A percentile compares a stretch with the other conserved stretches of the same genome.
Conservation (phyloP, 805 yeast species). For the Wickerhamiella nectarea region DNA sequence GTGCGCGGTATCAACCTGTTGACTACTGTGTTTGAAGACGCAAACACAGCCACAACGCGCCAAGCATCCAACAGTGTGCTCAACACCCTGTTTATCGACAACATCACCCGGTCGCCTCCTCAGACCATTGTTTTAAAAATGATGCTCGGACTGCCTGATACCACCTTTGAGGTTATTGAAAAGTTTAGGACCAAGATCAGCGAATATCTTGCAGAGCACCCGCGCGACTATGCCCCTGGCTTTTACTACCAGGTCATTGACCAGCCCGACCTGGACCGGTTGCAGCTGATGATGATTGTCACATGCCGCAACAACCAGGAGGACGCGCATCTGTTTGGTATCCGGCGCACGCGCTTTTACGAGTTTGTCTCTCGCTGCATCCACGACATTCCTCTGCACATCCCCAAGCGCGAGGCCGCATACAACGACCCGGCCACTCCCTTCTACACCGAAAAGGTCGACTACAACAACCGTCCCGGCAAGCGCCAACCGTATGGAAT, state of each 20-base stretch:
- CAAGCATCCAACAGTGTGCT: conserved; percentile 29
- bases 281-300: conserved; percentile 22
- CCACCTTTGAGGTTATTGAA: conserved; percentile 26
- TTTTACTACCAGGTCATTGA: conserved; percentile 25
- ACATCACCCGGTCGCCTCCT: conserved; percentile 27
- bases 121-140: conserved; percentile 20
- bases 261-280: conserved; percentile 25
- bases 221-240: conserved; percentile 27
- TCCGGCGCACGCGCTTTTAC: conserved; percentile 22
- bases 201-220: conserved; percentile 24
- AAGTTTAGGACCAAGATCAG: conserved; percentile 21
- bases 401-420: conserved; percentile 24
- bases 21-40: conserved; percentile 26
- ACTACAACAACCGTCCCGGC: conserved; percentile 2
- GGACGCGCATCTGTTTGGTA: conserved; percentile 23
- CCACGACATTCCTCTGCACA: conserved; percentile 25
- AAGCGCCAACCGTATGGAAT: conserved; percentile 3
- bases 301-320: conserved; percentile 24
- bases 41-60: conserved; percentile 20
- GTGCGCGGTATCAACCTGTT: conserved; percentile 27
- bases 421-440: conserved; percentile 26
- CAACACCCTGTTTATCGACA: conserved; percentile 28
- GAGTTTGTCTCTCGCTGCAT: conserved; percentile 24
- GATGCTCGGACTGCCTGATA: conserved; percentile 27
- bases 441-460: conserved; percentile 15